phyloP scores from a whole-genome alignment of 805 yeast genomes.

The Spathaspora sp. region DNA sequence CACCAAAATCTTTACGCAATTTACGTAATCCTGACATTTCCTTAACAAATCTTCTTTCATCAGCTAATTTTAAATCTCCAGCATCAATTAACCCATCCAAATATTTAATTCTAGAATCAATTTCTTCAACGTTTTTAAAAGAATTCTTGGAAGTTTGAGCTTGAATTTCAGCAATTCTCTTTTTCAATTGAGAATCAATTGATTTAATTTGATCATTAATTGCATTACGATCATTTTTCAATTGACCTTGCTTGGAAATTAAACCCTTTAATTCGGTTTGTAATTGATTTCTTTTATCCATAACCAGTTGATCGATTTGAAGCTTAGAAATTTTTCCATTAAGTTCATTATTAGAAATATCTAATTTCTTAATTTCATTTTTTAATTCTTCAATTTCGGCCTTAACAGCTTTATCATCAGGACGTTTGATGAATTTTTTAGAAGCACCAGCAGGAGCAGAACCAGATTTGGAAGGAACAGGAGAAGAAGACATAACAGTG shows the following conservation, averaged over 20 bases:
- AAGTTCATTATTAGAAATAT: conserved; percentile 48
- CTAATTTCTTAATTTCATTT: conserved; percentile 61
- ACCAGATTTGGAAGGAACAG: conserved; percentile 1
- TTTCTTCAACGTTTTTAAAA: conserved; percentile 65
- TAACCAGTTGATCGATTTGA: conserved; percentile 27
- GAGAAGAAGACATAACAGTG: conserved; percentile 9
- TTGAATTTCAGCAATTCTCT: conserved; percentile 71
- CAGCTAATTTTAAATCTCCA: conserved; percentile 82
- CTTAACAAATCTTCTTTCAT: conserved; percentile 80
- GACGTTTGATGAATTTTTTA: conserved; percentile 65
- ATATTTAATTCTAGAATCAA: conserved; percentile 58
- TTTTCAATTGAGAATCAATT: conserved; percentile 67
- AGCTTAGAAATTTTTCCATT: conserved; percentile 49
- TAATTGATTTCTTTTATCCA: conserved; percentile 30
- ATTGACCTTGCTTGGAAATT: conserved; percentile 44
- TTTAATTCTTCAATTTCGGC: conserved; percentile 52
- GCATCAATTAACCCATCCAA: conserved; percentile 74
- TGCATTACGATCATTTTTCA: conserved; percentile 45
- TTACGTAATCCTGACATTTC: conserved; percentile 84
- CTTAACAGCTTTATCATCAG: conserved; percentile 66
- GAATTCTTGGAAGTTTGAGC: conserved; percentile 65
- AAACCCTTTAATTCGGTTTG: conserved; percentile 37
- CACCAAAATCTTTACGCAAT: conserved; percentile 71
- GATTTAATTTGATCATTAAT: conserved; percentile 70
- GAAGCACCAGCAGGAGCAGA: conserved; percentile 15